These are phyloP conservation scores for Decorospora gaudefroyi DNA, from an alignment of 2,329 filamentous ascomycete genomes.

Conservation along the genomic window DNA sequence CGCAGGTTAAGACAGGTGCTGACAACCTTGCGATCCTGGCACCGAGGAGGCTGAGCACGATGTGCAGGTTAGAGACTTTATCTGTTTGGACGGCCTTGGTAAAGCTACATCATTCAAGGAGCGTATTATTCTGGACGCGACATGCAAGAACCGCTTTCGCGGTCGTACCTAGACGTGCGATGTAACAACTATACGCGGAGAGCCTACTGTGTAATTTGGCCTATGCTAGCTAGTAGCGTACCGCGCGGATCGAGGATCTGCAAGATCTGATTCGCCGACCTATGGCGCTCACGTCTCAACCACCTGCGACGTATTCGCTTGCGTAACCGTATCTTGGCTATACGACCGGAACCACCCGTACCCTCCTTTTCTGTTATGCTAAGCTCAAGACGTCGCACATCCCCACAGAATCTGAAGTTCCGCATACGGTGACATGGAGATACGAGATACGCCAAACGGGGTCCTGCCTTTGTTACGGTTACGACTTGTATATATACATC, in stretches of 20 bases:
- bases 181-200: background rate
- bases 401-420: background rate
- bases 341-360: no score
- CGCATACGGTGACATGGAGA: background rate
- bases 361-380: conserved; percentile 3
- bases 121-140: background rate
- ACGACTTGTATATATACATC: conserved; percentile 3
- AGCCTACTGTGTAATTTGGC: conserved; percentile 3
- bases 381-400: background rate
- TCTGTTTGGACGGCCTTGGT: background rate
- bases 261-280: no score
- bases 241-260: no score
- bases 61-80: conserved; percentile 1
- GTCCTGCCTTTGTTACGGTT: background rate
- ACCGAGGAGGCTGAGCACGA: conserved; percentile 2
- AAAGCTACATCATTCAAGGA: background rate
- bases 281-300: no score
- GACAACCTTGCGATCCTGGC: background rate
- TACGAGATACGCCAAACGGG: conserved; percentile 3
- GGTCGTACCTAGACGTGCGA: no score
- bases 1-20: background rate
- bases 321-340: no score
- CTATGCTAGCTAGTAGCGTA: no score
- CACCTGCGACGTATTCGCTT: no score
- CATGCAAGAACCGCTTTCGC: no score